These are phyloP conservation scores for Penicillium dipodomyicola DNA, from an alignment of 495 filamentous ascomycete species.

Conservation along the genomic window DNA sequence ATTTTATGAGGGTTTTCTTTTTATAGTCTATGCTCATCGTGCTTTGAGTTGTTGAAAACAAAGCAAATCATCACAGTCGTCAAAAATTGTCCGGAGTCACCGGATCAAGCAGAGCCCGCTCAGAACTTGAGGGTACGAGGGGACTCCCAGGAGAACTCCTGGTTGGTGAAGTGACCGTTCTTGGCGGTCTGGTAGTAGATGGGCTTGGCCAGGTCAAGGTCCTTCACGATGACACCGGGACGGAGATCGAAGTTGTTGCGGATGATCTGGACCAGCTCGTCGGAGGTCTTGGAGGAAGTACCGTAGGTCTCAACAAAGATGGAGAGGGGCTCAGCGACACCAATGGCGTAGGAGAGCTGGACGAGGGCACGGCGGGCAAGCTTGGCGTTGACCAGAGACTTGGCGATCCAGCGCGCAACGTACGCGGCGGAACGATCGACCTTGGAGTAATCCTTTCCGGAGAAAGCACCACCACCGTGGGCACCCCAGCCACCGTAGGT, in stretches of 20 bases:
- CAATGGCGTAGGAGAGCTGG: constrained; percentile 98
- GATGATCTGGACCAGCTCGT: constrained; percentile 93
- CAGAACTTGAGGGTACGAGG: constrained; percentile 92
- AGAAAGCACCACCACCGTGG: constrained; percentile 99
- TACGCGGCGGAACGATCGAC: constrained; percentile 98
- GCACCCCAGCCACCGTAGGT: constrained; percentile 99
- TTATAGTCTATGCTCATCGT: constrained; percentile 46
- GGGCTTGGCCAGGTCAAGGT: constrained; percentile 89
- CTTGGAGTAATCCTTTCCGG: constrained; percentile 99
- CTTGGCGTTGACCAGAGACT: constrained; percentile 87
- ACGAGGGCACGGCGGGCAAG: constrained; percentile 90
- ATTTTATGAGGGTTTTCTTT: constrained; percentile 28
- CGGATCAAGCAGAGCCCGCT: constrained; percentile 27
- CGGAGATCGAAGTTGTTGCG: constrained; percentile 93
- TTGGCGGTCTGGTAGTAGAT: constrained; percentile 98
- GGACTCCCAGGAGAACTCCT: constrained; percentile 96
- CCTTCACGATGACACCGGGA: constrained; percentile 97
- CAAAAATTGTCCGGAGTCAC: constrained; percentile 31
- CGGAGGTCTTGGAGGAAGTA: constrained; percentile 75
- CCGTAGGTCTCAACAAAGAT: constrained; percentile 64
- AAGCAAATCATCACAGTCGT: constrained; percentile 56
- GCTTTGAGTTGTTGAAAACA: constrained; percentile 64
- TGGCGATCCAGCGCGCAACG: constrained; percentile 96
- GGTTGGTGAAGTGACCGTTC: constrained; percentile 99
- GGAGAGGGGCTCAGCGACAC: constrained; percentile 94